phyloP scores from a whole-genome alignment of 2,329 filamentous ascomycete species.

The Aaosphaeria arxii region DNA sequence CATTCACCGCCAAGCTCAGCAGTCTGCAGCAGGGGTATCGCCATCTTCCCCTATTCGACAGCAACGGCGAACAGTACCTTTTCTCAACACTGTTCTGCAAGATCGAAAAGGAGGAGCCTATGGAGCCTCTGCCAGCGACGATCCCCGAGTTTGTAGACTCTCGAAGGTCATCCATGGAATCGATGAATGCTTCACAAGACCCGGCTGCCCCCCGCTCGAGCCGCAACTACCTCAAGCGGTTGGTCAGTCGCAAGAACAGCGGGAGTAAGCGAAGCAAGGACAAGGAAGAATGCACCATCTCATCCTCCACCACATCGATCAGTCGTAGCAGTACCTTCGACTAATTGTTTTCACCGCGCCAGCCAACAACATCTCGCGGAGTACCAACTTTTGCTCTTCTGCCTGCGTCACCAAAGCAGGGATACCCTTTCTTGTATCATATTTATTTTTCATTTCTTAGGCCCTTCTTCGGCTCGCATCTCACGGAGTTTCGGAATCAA shows the following conservation, averaged over 20 bases:
- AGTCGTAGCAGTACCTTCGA: constrained; percentile 38
- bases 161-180: constrained; percentile 24
- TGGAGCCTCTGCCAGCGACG: constrained; percentile 37
- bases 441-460: constrained; percentile 11
- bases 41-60: constrained; percentile 84
- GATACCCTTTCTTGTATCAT: constrained; percentile 19
- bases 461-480: constrained; percentile 4
- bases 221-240: constrained; percentile 37
- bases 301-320: constrained; percentile 31
- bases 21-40: constrained; percentile 90
- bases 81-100: constrained; percentile 94
- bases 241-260: constrained; percentile 45
- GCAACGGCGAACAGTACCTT: constrained; percentile 85
- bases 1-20: constrained; percentile 87
- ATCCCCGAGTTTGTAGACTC: constrained; percentile 16
- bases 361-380: constrained; percentile 13
- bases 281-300: constrained; percentile 23
- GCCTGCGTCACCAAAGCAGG: constrained; percentile 10
- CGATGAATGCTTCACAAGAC: constrained; percentile 26
- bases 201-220: constrained; percentile 28
- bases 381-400: no score
- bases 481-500: not conserved
- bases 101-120: constrained; percentile 63
- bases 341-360: constrained; percentile 13
- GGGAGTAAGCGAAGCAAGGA: constrained; percentile 30